Base-by-base conservation (phyloP, 2,329 filamentous ascomycete species). In the Stagonosporopsis vannaccii region DNA sequence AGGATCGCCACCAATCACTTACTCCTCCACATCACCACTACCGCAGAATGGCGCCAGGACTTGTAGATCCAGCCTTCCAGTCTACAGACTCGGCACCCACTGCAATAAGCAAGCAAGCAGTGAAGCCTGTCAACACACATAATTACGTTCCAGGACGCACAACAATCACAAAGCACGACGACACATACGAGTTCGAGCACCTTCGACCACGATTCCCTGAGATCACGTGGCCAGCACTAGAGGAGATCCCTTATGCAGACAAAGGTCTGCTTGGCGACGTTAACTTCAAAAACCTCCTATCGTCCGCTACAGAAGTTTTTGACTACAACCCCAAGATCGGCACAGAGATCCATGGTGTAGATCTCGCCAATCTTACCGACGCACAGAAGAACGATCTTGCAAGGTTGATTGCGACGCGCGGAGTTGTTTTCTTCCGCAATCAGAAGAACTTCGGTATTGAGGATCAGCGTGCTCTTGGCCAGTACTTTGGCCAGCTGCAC, bases 321-420 rank as follows among this genome's bases (percentile, higher is more conserved):
- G 84, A 86, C 66, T 83, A 82, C 67, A 84, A 78, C 36, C 82
- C 82, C 17, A 84, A 84, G 61, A 82, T 84, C 50, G 82, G 82
- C 45, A 84, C 82, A 2, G 82, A 85, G 57, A 64, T 85, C 40
- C 77, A 79, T 39, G 82, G 82, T 3, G 72, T 84, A 23, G 78
- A 84, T 46, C 77, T 85, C 3, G 76, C 79, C 23, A 79, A 77
- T 43, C 73, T 85, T 26, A 82, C 74, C 2, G 78, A 84, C 53
- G 74, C 75, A 1, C 82, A 84, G 63, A 83, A 81, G 70, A 81
- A 85, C 59, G 82, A 85, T 48, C 75, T 85, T 4, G 82, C 82
- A 2, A 75, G 82, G 6, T 66, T 85, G 41, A 81, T 86, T 45
- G 80, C 83, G 3, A 79, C 78, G 23, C 76, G 84, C 39, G 84